Evolutionary conservation across 805 yeast genomes (phyloP), one percentile per base, ranked within the genome.

Genomic region (Wickerhamiella brachini): DNA sequence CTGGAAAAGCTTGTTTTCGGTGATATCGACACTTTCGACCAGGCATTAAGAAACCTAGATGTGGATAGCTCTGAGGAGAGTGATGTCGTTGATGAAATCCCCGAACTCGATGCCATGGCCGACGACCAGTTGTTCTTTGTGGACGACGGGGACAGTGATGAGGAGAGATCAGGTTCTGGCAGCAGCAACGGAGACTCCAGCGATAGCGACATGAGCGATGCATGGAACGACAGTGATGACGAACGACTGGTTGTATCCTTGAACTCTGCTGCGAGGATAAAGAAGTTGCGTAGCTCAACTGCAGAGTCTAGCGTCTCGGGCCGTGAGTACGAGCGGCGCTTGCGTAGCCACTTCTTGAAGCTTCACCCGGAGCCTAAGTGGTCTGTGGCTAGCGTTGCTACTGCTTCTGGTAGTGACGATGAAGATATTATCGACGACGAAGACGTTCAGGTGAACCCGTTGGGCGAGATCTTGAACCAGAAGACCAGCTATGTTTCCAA

Each of bases 201-300:
- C 17, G 67, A 63, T 5, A 67, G 63, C 15, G 65, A 58, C n/a
- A 51, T 50, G 3, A 60, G 56, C 34, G 77, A 73, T 20, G 87
- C 81, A 2, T 93, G 98, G 98, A 65, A 65, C 15, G 98, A 93
- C 68, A 82, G 94, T 52, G 97, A 89, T 61, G 98, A 93, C 65
- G 97, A 89, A 55, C 72, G 72, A 44, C 57, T 85, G 23, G 68
- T 70, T 20, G 73, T 90, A 6, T 77, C 93, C 1, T 66, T 93
- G 29, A 62, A 71, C 15, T 65, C 75, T 1, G 69, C 81, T 1
- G 81, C 82, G 56, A 78, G 76, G 57, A 66, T 82, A 31, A 80
- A 77, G 56, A 93, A 90, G 68, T 72, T 93, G 58, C 78, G 96
- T 60, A 72, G 73, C 46, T 64, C 76, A 0, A 81, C 73, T 52